phyloP scores from a whole-genome alignment of 2,329 filamentous ascomycete species.

The Hymenoscyphus fraxineus region DNA sequence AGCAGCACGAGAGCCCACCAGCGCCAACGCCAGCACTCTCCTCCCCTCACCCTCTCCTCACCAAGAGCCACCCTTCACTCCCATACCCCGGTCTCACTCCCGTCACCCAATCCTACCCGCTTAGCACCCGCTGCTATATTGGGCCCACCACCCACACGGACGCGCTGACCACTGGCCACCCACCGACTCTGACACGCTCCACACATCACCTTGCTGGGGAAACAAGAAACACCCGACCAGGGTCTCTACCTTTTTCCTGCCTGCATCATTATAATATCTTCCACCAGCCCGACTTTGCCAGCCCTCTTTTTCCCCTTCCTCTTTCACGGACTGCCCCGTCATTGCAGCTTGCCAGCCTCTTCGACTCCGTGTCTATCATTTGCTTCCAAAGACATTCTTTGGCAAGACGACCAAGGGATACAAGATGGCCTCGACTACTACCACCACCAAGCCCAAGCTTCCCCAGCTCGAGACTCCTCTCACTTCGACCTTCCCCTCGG shows the following conservation, averaged over 20 bases:
- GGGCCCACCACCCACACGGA: conserved; percentile 18
- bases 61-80: too few species aligned
- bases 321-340: conserved; percentile 29
- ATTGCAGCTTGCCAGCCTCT: conserved; percentile 29
- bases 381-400: conserved; percentile 27
- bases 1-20: neutral
- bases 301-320: conserved; percentile 17
- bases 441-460: conserved; percentile 48
- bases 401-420: conserved; percentile 17
- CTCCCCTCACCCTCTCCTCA: neutral
- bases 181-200: conserved; percentile 23
- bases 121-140: conserved; percentile 33
- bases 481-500: conserved; percentile 58
- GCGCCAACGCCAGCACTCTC: conserved; percentile 4
- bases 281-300: conserved; percentile 16
- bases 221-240: conserved; percentile 17
- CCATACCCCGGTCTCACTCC: too few species aligned
- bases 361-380: conserved; percentile 30
- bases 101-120: conserved; percentile 12
- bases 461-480: conserved; percentile 59
- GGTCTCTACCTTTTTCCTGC: conserved; percentile 10
- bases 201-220: conserved; percentile 15
- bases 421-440: conserved; percentile 30
- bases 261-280: conserved; percentile 31
- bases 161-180: conserved; percentile 22